Evolutionary conservation across 2,329 filamentous ascomycete species (phyloP), one percentile per base, ranked within the genome.

Genomic region (Periconia macrospinosa): DNA sequence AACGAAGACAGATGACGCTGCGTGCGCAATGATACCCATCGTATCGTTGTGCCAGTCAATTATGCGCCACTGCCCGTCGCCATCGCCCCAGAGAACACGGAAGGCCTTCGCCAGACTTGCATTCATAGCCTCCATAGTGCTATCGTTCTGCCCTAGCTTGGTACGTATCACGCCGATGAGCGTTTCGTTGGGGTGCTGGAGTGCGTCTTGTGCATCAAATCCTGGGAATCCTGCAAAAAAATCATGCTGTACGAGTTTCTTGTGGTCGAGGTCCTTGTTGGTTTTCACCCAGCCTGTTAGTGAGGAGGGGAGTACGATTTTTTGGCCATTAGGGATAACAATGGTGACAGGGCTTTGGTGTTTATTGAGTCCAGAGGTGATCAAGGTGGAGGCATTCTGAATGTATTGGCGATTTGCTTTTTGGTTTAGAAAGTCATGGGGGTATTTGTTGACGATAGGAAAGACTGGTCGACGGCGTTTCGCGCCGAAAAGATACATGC

Each of bases 1-100:
- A 23, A 61, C 41, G 43, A 59, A 59, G 13, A 57, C 41, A 6
- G 45, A 47, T 7, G 45, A 47, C 14, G 45, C 45, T 7, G 23
- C 45, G 11, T 23, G 6, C 9, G 45, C 45, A 13, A 47, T 47
- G 10, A 47, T 2, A 10, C 10, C 45, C 30, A 19, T 47, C 6
- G 45, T 47, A 8, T 47, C 45, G 8, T 5, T n/a, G 11, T 37
- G 11, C 33, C 33, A 37, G 11, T 37, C 11, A 5, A 37, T 13
- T 10, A 10, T 13, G 11, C 11, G 33, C 33, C 33, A 37, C 11
- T 37, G n/a, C 33, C 11, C 33, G 11, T n/a, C 11, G 3, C 15
- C n/a, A n/a, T 37, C 33, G 15, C 33, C 33, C 33, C 33, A 37
- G 5, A 5, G 5, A 5, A 6, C 15, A 6, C 11, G 6, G 11